These are phyloP conservation scores for Parietaria judaica DNA, from an alignment of 306 rosid genomes.

Conservation along the genomic window DNA sequence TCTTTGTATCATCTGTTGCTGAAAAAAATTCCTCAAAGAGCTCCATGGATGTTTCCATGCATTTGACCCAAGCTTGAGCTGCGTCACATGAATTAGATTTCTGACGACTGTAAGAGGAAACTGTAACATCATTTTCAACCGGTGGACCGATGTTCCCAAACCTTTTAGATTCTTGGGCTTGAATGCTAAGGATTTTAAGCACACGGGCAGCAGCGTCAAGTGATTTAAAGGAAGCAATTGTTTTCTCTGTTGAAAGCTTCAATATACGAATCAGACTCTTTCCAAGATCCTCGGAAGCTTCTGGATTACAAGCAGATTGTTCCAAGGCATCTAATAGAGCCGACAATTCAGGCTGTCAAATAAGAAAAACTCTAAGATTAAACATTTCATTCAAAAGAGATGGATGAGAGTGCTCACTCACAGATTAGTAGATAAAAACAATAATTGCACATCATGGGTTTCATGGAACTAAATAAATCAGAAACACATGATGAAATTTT, in stretches of 20 bases:
- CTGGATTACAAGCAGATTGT: constrained; percentile 73
- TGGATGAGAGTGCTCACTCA: neutral
- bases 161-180: constrained; percentile 68
- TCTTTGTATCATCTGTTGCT: constrained; percentile 60
- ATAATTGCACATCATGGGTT: no score
- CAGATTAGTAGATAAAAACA: neutral
- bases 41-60: constrained; percentile 61
- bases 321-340: constrained; percentile 80
- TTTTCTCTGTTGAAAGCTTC: constrained; percentile 71
- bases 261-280: constrained; percentile 62
- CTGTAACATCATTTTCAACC: constrained; percentile 22
- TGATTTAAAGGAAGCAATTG: constrained; percentile 62
- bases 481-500: neutral
- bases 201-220: constrained; percentile 70
- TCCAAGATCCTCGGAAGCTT: constrained; percentile 51
- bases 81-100: constrained; percentile 29
- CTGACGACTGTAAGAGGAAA: constrained; percentile 26
- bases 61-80: constrained; percentile 40
- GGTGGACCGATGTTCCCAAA: constrained; percentile 29
- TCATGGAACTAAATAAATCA: neutral
- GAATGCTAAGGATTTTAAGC: constrained; percentile 83
- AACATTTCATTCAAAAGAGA: neutral
- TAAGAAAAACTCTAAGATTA: constrained; percentile 19
- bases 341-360: constrained; percentile 73
- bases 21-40: constrained; percentile 54